Percentiles rank a stretch among this genome's conserved stretches.
Evolutionary conservation across 805 yeast genomes (phyloP).

Genomic region (Ogataea ramenticola): DNA sequence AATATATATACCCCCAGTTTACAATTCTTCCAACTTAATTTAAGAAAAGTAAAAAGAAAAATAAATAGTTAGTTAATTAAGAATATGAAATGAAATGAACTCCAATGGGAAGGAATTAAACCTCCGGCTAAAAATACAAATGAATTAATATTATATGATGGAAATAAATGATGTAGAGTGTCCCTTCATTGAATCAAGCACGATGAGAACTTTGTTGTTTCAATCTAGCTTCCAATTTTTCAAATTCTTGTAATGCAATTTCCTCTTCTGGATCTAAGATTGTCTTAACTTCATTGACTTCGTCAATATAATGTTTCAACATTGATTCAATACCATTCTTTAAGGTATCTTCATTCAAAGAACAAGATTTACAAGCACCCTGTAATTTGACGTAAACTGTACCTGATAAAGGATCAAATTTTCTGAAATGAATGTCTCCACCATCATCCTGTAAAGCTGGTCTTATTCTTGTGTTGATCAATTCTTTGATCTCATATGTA

Average conservation of each 20-base stretch:
- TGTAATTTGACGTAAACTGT: slow-evolving; percentile 49
- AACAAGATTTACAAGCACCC: slow-evolving; percentile 73
- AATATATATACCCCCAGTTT: background rate
- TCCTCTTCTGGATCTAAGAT: slow-evolving; percentile 32
- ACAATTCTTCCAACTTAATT: too few relatives aligned
- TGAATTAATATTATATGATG: too few relatives aligned
- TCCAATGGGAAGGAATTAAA: too few relatives aligned
- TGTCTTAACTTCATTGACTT: slow-evolving; percentile 47
- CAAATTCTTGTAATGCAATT: slow-evolving; percentile 76
- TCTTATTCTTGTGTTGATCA: slow-evolving; percentile 61
- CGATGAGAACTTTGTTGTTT: background rate
- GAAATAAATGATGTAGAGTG: too few relatives aligned
- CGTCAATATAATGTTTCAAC: slow-evolving; percentile 65
- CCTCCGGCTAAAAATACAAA: too few relatives aligned
- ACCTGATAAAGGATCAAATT: slow-evolving; percentile 49
- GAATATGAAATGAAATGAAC: too few relatives aligned
- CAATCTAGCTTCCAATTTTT: slow-evolving; percentile 62
- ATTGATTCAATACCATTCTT: slow-evolving; percentile 65
- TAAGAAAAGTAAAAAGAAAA: too few relatives aligned
- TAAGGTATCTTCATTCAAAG: slow-evolving; percentile 56
- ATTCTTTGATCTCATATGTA: slow-evolving; percentile 59
- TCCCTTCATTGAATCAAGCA: background rate
- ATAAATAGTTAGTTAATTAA: too few relatives aligned
- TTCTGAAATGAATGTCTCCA: slow-evolving; percentile 64
- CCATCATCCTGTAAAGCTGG: slow-evolving; percentile 76